These are phyloP conservation scores for Phylloporus sp. DNA, from an alignment of 768 basidiomycete species.

Conservation along the genomic window DNA sequence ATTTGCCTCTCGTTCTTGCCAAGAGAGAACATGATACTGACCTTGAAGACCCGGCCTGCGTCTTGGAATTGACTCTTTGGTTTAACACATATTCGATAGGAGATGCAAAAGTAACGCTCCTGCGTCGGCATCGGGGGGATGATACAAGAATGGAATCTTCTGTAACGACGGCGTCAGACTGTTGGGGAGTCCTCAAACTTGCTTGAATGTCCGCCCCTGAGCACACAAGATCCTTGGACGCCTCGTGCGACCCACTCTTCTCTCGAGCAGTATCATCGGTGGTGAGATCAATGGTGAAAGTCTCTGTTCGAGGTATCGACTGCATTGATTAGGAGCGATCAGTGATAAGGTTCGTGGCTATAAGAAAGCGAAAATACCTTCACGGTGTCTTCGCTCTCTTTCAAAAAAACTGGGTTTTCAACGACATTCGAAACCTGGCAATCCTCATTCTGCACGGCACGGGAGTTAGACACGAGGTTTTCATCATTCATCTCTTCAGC, in stretches of 20 bases:
- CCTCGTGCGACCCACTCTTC: not conserved
- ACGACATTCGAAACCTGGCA: not conserved
- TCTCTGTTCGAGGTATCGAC: constrained; percentile 20
- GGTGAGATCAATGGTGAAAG: constrained; percentile 44
- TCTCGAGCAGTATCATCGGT: constrained; percentile 21
- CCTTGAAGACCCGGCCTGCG: constrained; percentile 2
- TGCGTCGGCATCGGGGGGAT: constrained; percentile 10
- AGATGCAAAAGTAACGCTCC: constrained; percentile 30
- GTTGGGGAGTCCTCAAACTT: not conserved
- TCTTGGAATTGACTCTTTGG: not conserved
- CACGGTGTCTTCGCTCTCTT: not conserved
- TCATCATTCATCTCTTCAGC: not conserved
- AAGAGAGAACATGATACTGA: constrained; percentile 1
- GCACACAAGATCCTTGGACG: not conserved
- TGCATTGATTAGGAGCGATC: constrained; percentile 11
- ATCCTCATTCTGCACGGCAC: not conserved
- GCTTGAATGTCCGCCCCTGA: not conserved
- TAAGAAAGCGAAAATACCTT: constrained; percentile 10
- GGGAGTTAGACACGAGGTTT: not conserved
- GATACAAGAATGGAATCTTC: not conserved
- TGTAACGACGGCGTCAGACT: not conserved
- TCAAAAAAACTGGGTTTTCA: constrained; percentile 2
- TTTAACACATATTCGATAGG: constrained; percentile 17
- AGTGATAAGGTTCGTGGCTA: too few relatives aligned
- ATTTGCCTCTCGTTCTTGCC: not conserved